Conservation (phyloP, 208 protist genomes). For the Acanthamoeba healyi region DNA sequence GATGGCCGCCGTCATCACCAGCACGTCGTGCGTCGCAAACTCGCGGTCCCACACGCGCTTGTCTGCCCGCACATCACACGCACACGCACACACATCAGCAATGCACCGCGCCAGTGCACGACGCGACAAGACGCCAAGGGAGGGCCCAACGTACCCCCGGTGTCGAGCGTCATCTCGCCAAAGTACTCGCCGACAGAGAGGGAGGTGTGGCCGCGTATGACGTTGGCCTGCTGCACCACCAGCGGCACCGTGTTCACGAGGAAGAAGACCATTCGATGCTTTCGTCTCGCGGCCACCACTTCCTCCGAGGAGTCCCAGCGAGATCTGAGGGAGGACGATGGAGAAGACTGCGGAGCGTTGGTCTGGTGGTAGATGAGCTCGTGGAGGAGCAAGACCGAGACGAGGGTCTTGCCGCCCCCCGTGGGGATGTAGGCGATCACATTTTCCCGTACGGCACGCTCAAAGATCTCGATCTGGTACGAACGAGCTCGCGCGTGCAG, state of each 20-base stretch:
- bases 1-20: conserved; percentile 85
- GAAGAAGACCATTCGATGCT: conserved; percentile 85
- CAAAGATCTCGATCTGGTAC: conserved; percentile 88
- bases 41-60: conserved; percentile 5
- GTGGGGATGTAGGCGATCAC: conserved; percentile 87
- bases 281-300: background rate
- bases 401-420: conserved; percentile 90
- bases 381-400: conserved; percentile 83
- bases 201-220: conserved; percentile 10
- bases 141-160: conserved; percentile 5
- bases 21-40: conserved; percentile 42
- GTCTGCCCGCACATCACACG: background rate
- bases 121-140: conserved; percentile 76
- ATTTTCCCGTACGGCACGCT: conserved; percentile 80
- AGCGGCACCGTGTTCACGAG: conserved; percentile 86
- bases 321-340: too few species aligned
- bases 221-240: conserved; percentile 82
- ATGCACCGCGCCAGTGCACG: too few species aligned
- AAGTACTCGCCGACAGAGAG: conserved; percentile 37
- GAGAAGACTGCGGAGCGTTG: background rate
- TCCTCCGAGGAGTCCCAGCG: background rate
- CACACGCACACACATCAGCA: conserved; percentile 20
- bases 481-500: background rate
- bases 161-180: background rate
- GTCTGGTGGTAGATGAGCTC: conserved; percentile 39